Evolutionary conservation across 2,329 filamentous ascomycete species (phyloP), one percentile per base, ranked within the genome.

Genomic region (Fusarium pilosicola): DNA sequence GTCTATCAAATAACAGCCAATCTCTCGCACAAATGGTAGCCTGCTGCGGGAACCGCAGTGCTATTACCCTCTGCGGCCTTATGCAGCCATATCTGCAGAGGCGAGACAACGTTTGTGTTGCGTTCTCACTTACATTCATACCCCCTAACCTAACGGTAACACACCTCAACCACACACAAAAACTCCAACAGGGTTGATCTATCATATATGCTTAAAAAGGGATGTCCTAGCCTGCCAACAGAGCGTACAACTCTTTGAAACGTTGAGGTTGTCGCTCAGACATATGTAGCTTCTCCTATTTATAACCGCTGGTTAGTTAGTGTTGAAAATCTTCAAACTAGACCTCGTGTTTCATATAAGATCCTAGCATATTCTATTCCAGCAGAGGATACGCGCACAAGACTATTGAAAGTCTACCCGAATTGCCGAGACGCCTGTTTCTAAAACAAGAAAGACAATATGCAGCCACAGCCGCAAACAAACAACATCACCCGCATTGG

Each of bases 71-170:
- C 54, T 62, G 34, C 55, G 63, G 63, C 63, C 39, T 48, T 38
- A 46, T 71, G 68, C 63, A 71, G 69, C 49, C 64, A 72, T 69
- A 20, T 61, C 54, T 52, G 69, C 70, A 73, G 58, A 60, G 41
- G 46, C 46, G 64, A 52, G 51, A 51, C 54, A 52, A 44, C 36
- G 30, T 46, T 52, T 61, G 63, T 41, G 32, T 38, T 60, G 46
- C 63, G 49, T 58, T 34, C 42, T 60, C 48, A 63, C 67, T 49
- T 62, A 44, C 62, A 71, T 46, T 46, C 36, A 39, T 66, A 61
- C 48, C 26, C 36, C 36, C 38, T 22, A 22, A 55, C 36, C 38
- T 22, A 28, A 49, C 36, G 52, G 38, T 38, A 59, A n/a, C 49
- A 68, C 54, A 54, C 30, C 46, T 68, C 48, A 45, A 59, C 34